Conservation (phyloP, 129 eudicot species). For the Glebionis coronaria region DNA sequence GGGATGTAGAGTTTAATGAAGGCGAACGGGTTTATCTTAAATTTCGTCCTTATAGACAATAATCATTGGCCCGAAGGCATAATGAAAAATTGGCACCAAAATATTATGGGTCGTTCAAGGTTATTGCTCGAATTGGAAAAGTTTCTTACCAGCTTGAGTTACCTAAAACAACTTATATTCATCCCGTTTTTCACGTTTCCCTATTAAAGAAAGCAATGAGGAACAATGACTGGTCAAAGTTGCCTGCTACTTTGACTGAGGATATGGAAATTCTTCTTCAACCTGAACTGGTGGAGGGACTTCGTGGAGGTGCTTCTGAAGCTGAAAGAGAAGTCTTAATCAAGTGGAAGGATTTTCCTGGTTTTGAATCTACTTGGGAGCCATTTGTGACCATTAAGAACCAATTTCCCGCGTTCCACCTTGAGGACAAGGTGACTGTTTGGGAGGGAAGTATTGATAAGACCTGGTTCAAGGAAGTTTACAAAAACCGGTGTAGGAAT, state of each 20-base stretch:
- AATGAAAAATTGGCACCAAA: not conserved
- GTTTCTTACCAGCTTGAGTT: not conserved
- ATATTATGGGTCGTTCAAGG: not conserved
- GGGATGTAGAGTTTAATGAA: not conserved
- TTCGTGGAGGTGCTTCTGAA: not conserved
- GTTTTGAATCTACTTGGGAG: not conserved
- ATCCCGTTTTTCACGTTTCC: not conserved
- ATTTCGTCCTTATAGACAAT: not conserved
- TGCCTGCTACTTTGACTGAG: not conserved
- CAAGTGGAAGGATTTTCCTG: not conserved
- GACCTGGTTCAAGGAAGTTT: not conserved
- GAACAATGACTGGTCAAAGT: not conserved
- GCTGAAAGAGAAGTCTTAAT: not conserved
- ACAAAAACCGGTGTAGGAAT: not conserved
- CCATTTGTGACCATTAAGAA: not conserved
- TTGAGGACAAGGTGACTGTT: slow-evolving; percentile 7
- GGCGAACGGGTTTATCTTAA: not conserved
- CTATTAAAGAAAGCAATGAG: not conserved
- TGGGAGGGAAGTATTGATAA: not conserved
- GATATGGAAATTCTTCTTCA: not conserved
- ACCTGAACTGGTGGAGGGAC: not conserved
- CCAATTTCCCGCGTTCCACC: not conserved
- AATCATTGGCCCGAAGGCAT: not conserved
- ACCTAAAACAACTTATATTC: not conserved
- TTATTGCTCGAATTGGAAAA: not conserved